Conservation (phyloP, 2,329 filamentous ascomycete species). For the Xylariales sp. region DNA sequence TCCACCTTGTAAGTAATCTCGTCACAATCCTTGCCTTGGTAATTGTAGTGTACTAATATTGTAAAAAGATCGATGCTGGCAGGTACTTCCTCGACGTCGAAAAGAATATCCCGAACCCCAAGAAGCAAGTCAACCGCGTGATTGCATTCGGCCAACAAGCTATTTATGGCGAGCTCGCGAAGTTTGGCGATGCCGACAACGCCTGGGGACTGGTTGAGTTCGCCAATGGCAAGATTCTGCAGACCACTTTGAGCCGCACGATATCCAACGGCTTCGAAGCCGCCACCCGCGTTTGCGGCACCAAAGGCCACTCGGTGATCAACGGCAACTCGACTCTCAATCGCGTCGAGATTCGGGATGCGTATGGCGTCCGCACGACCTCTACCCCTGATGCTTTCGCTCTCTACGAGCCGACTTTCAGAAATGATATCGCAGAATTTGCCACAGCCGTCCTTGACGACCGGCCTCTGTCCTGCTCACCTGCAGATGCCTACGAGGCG, state of each 20-base stretch:
- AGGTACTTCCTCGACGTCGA: constrained; percentile 3
- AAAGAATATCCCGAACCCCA: constrained; percentile 4
- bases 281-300: constrained; percentile 4
- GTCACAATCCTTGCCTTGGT: neutral
- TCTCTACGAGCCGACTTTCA: constrained; percentile 2
- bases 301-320: constrained; percentile 4
- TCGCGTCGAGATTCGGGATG: constrained; percentile 4
- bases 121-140: constrained; percentile 5
- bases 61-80: neutral
- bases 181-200: constrained; percentile 5
- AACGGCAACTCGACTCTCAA: constrained; percentile 5
- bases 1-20: neutral
- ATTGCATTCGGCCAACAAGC: constrained; percentile 4
- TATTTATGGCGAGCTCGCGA: constrained; percentile 2
- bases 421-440: constrained; percentile 3
- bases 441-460: constrained; percentile 3
- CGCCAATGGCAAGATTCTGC: constrained; percentile 2
- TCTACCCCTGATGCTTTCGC: constrained; percentile 4
- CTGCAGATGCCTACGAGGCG: neutral
- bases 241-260: constrained; percentile 2
- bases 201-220: constrained; percentile 6
- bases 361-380: constrained; percentile 1
- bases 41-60: neutral
- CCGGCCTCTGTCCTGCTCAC: neutral
- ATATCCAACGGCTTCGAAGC: constrained; percentile 5